Evolutionary conservation across 495 filamentous ascomycete species (phyloP).

Genomic region (Aspergillus avenaceus): DNA sequence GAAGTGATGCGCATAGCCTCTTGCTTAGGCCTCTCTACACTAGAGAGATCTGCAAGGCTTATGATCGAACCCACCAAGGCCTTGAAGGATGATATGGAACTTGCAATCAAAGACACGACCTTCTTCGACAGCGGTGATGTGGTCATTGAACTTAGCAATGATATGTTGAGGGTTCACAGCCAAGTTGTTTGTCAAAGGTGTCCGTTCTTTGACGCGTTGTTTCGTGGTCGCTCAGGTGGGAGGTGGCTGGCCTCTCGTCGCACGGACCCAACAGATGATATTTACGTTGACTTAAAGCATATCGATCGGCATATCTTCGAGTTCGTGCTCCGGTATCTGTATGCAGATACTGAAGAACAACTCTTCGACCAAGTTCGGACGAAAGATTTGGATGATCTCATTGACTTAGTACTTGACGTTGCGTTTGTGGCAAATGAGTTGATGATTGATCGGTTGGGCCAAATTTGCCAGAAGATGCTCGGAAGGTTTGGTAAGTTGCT

Average conservation of each 20-base stretch:
- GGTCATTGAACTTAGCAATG: slow-evolving; percentile 70
- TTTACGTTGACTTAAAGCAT: slow-evolving; percentile 81
- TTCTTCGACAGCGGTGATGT: slow-evolving; percentile 77
- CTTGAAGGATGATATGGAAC: slow-evolving; percentile 63
- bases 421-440: slow-evolving; percentile 87
- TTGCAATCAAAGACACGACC: slow-evolving; percentile 57
- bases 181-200: slow-evolving; percentile 76
- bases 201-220: slow-evolving; percentile 88
- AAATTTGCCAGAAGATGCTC: slow-evolving; percentile 82
- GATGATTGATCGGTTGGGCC: slow-evolving; percentile 87
- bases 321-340: slow-evolving; percentile 77
- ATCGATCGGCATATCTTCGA: slow-evolving; percentile 66
- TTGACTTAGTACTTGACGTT: slow-evolving; percentile 87
- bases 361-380: slow-evolving; percentile 75
- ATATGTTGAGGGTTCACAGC: slow-evolving; percentile 65
- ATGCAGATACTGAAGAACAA: slow-evolving; percentile 74
- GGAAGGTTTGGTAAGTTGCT: slow-evolving; percentile 69
- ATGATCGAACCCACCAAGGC: slow-evolving; percentile 61
- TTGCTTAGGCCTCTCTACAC: slow-evolving; percentile 56
- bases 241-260: slow-evolving; percentile 74
- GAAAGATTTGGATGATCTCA: slow-evolving; percentile 71
- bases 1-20: slow-evolving; percentile 80
- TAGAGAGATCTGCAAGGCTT: slow-evolving; percentile 72
- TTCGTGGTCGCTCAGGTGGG: slow-evolving; percentile 78
- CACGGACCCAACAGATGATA: slow-evolving; percentile 40